A percentile compares a stretch with the other conserved stretches of the same genome.
Conservation (phyloP, 2,329 filamentous ascomycete genomes). For the Seiridium cupressi region DNA sequence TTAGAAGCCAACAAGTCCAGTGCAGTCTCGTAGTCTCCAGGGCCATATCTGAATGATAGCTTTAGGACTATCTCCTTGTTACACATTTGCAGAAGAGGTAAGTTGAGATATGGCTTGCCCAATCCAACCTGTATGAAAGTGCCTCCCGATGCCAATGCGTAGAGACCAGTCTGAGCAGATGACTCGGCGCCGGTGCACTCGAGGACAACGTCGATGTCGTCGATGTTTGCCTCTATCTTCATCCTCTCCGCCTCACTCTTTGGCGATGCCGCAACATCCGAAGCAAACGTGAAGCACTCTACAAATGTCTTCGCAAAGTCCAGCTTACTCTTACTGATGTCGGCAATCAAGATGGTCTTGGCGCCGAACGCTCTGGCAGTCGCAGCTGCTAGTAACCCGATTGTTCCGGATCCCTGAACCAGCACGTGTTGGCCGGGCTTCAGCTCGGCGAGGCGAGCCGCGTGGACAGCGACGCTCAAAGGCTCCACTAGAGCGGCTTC, state of each 20-base stretch:
- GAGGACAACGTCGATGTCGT: background rate
- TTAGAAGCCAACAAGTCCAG: background rate
- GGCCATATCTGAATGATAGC: background rate
- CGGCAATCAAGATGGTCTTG: background rate
- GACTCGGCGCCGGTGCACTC: background rate
- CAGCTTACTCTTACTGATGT: background rate
- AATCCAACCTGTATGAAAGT: background rate
- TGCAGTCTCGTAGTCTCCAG: background rate
- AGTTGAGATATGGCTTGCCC: constrained; percentile 1
- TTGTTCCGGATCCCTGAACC: background rate
- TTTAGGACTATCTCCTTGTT: background rate
- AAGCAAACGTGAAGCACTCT: background rate
- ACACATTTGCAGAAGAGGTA: background rate
- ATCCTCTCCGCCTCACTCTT: background rate
- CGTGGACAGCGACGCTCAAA: background rate
- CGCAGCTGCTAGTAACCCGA: background rate
- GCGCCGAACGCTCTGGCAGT: background rate
- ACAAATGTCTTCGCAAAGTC: background rate
- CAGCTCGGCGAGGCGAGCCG: background rate
- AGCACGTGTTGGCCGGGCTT: background rate
- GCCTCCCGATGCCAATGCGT: background rate
- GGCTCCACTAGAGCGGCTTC: background rate
- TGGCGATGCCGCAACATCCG: background rate
- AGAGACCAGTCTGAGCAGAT: background rate
- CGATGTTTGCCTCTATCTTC: background rate